phyloP scores from a whole-genome alignment of 2,329 filamentous ascomycete species.

The Graphiopsis chlorocephala region DNA sequence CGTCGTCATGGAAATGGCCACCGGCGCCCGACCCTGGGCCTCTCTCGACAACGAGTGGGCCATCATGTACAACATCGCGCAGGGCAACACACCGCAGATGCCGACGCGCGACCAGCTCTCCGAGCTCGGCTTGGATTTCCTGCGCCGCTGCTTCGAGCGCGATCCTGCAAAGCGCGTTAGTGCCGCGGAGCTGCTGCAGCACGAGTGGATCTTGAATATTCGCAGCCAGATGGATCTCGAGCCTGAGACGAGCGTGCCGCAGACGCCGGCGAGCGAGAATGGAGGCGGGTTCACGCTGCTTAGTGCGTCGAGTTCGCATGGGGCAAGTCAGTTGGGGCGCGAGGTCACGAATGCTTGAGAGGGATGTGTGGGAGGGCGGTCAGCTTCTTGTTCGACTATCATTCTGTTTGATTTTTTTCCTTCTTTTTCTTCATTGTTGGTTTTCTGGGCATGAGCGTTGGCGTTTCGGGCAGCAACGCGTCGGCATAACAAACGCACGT shows the following conservation, averaged over 20 bases:
- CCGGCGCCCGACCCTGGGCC: slow-evolving; percentile 89
- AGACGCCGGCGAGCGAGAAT: slow-evolving; percentile 27
- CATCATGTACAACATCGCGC: slow-evolving; percentile 99
- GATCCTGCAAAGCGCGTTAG: slow-evolving; percentile 77
- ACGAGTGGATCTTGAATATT: slow-evolving; percentile 73
- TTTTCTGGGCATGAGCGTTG: slow-evolving; percentile 2
- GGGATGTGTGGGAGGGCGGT: too few species aligned
- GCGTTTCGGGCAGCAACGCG: not conserved
- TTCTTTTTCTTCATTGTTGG: not conserved
- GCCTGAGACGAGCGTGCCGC: slow-evolving; percentile 45
- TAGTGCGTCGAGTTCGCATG: slow-evolving; percentile 5
- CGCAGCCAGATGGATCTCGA: slow-evolving; percentile 47
- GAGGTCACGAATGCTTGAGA: slow-evolving; percentile 1
- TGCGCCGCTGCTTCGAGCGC: slow-evolving; percentile 79
- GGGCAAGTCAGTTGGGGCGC: not conserved
- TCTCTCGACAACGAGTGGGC: slow-evolving; percentile 98
- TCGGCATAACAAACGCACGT: not conserved
- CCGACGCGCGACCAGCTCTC: slow-evolving; percentile 81
- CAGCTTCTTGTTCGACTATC: too few species aligned
- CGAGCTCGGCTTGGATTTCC: slow-evolving; percentile 79
- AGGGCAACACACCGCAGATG: slow-evolving; percentile 86
- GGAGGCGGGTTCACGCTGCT: slow-evolving; percentile 1
- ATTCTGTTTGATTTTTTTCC: not conserved
- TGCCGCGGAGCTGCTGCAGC: slow-evolving; percentile 85
- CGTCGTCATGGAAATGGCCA: slow-evolving; percentile 96